Percentiles rank a stretch among this genome's conserved stretches.
Evolutionary conservation across 768 basidiomycete genomes (phyloP).

Genomic region (Collybia mongolica): DNA sequence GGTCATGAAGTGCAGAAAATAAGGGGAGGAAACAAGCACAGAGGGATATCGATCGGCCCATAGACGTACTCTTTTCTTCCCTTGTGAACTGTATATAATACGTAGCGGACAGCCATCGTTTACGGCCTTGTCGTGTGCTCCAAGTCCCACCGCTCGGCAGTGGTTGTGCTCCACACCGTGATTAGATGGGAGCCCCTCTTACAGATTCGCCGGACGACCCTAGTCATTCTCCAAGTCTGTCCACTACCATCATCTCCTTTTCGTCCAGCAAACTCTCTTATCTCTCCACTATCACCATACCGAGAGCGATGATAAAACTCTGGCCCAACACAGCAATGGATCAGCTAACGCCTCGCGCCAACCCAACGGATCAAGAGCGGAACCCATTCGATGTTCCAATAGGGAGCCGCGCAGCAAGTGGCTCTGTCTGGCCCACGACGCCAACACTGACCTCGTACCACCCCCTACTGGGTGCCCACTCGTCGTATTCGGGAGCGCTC

Average conservation of each 20-base stretch:
- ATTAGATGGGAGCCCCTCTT: neutral
- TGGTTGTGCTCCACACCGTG: slow-evolving; percentile 8
- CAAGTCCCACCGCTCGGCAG: neutral
- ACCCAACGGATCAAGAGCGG: slow-evolving; percentile 34
- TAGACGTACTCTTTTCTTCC: too few relatives aligned
- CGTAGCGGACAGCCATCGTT: too few relatives aligned
- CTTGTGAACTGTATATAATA: too few relatives aligned
- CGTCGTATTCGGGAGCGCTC: slow-evolving; percentile 20
- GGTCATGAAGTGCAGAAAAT: neutral
- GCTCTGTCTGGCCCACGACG: slow-evolving; percentile 20
- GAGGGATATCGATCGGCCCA: too few relatives aligned
- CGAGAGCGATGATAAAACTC: slow-evolving; percentile 60
- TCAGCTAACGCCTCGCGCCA: slow-evolving; percentile 60
- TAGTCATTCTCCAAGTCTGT: neutral
- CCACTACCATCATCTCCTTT: slow-evolving; percentile 12
- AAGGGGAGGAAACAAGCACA: neutral
- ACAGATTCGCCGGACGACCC: neutral
- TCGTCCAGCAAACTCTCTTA: slow-evolving; percentile 18
- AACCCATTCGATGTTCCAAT: slow-evolving; percentile 61
- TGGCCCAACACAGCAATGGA: slow-evolving; percentile 57
- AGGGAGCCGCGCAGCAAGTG: slow-evolving; percentile 6
- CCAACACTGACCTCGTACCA: slow-evolving; percentile 31
- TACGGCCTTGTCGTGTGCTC: too few relatives aligned
- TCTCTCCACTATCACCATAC: slow-evolving; percentile 14
- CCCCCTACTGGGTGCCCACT: slow-evolving; percentile 32